phyloP scores from a whole-genome alignment of 2,329 filamentous ascomycete species.

The Diplodia mutila region DNA sequence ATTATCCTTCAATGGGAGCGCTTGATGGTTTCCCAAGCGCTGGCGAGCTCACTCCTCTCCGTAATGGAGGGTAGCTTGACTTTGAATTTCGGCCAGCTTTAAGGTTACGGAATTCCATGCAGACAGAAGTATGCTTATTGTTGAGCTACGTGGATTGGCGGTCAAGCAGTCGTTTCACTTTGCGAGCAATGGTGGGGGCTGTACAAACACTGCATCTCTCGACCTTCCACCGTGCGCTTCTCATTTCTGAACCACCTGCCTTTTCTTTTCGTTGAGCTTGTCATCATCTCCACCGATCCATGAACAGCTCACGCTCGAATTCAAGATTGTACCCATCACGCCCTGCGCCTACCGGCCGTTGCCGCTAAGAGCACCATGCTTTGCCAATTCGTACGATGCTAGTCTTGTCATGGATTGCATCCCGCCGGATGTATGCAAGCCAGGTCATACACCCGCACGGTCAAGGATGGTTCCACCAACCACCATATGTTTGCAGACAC shows the following conservation, averaged over 20 bases:
- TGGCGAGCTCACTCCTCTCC: too few species aligned
- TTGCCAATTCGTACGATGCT: not conserved
- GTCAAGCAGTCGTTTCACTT: too few species aligned
- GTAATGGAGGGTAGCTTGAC: not conserved
- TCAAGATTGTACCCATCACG: not conserved
- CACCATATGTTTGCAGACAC: not conserved
- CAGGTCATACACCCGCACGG: not conserved
- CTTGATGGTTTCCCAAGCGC: not conserved
- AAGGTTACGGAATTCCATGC: constrained; percentile 7
- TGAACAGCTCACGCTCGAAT: not conserved
- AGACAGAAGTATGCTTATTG: constrained; percentile 7
- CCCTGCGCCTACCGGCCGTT: not conserved
- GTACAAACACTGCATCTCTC: not conserved
- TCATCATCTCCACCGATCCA: not conserved
- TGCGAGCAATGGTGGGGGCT: too few species aligned
- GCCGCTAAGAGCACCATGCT: not conserved
- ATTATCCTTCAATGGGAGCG: constrained; percentile 6
- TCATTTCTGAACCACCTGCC: not conserved
- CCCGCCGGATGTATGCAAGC: not conserved
- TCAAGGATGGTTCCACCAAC: not conserved
- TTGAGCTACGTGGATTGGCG: not conserved
- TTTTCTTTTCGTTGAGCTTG: not conserved
- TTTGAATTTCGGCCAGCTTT: not conserved
- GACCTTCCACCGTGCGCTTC: not conserved
- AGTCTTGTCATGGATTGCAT: not conserved